Conservation (phyloP, 345 rosid species). For the Eucalyptus lansdowneana region DNA sequence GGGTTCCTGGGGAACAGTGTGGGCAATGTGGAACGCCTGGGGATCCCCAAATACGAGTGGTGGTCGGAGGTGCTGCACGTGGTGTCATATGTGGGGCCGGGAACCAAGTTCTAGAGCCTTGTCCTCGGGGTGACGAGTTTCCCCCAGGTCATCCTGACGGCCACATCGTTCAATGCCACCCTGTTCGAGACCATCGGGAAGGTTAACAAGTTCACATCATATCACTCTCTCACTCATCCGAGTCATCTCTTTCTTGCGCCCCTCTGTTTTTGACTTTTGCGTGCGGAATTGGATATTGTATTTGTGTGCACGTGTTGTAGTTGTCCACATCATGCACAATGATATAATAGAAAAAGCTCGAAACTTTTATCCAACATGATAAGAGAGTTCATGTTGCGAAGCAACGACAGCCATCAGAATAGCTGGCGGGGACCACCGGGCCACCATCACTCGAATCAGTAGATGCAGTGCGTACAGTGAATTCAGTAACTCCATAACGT, state of each 20-base stretch:
- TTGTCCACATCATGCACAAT: neutral
- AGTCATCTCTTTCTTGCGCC: neutral
- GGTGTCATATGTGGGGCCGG: constrained; percentile 75
- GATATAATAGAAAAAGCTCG: neutral
- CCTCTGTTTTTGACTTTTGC: neutral
- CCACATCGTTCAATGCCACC: constrained; percentile 78
- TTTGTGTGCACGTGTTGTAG: neutral
- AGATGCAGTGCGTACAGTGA: neutral
- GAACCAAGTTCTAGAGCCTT: constrained; percentile 38
- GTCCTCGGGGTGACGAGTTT: constrained; percentile 91
- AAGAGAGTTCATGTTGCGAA: neutral
- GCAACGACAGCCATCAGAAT: neutral
- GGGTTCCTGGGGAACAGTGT: constrained; percentile 38
- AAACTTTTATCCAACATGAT: neutral
- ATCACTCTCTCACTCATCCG: neutral
- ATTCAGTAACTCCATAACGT: neutral
- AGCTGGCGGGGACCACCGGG: neutral
- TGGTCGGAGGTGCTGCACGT: constrained; percentile 98
- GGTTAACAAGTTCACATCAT: constrained; percentile 16
- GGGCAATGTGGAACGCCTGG: constrained; percentile 52
- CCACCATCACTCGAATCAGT: neutral
- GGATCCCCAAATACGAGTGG: constrained; percentile 83
- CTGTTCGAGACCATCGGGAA: constrained; percentile 76
- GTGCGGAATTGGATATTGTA: neutral
- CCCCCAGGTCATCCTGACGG: constrained; percentile 84